A percentile compares a stretch with the other conserved stretches of the same genome.
Conservation (phyloP, 345 rosid species). For the Citrus mangshanensis region DNA sequence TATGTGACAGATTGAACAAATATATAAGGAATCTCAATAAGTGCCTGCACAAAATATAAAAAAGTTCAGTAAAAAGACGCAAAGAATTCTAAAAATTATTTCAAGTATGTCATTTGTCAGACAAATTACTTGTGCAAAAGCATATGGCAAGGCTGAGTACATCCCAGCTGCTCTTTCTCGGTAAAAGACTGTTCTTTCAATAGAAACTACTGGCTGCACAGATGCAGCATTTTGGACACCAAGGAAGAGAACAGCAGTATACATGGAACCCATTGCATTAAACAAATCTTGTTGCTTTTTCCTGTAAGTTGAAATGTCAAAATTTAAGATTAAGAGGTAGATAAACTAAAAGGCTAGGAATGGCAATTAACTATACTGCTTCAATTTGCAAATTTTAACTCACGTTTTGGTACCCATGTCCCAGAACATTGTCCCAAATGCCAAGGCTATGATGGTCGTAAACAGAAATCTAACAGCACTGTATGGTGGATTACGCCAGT, state of each 20-base stretch:
- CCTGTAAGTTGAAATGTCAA: slow-evolving; percentile 1
- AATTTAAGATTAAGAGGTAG: background rate
- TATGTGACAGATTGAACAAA: slow-evolving; percentile 31
- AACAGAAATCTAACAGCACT: slow-evolving; percentile 40
- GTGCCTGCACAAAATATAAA: slow-evolving; percentile 13
- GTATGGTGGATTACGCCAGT: slow-evolving; percentile 47
- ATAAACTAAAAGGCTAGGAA: background rate
- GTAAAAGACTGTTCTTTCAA: slow-evolving; percentile 55
- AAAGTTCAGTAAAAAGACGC: background rate
- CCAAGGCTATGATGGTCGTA: slow-evolving; percentile 31
- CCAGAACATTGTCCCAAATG: slow-evolving; percentile 46
- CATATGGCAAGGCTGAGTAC: slow-evolving; percentile 38
- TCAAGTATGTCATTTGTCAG: slow-evolving; percentile 23
- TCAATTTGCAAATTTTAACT: background rate
- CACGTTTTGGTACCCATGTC: slow-evolving; percentile 38
- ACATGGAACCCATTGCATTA: slow-evolving; percentile 55
- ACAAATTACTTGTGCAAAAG: slow-evolving; percentile 11
- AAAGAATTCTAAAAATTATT: background rate
- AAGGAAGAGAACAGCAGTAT: slow-evolving; percentile 41
- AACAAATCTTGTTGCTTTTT: slow-evolving; percentile 36
- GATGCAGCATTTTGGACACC: slow-evolving; percentile 49
- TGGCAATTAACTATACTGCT: background rate
- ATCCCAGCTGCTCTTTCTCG: slow-evolving; percentile 66
- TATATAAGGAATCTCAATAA: slow-evolving; percentile 43
- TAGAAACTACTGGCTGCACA: slow-evolving; percentile 50